A percentile compares a stretch with the other conserved stretches of the same genome.
Evolutionary conservation across 2,329 filamentous ascomycete species (phyloP).

Genomic region (Diaporthe sp.): DNA sequence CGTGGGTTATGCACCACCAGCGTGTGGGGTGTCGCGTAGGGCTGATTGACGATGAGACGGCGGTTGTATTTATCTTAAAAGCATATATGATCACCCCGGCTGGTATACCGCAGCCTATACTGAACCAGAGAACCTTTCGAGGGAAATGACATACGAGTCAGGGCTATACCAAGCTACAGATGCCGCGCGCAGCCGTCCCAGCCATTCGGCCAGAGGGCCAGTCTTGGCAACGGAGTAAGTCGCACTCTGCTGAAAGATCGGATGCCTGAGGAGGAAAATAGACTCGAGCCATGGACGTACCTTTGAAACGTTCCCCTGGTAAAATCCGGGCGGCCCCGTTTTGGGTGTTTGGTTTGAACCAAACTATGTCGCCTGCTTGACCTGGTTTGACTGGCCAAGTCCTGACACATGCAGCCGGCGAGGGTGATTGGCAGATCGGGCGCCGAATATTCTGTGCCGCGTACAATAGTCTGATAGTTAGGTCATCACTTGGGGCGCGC

Average conservation of each 20-base stretch:
- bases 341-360: conserved; percentile 4
- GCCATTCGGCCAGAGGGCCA: not conserved
- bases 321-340: not conserved
- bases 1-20: not conserved
- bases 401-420: not conserved
- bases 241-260: not conserved
- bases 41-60: conserved; percentile 6
- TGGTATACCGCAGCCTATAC: too few species aligned
- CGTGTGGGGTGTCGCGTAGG: not conserved
- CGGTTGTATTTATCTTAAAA: not conserved
- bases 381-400: not conserved
- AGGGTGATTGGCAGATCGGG: not conserved
- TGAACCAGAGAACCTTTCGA: not conserved
- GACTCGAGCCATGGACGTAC: conserved; percentile 15
- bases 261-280: not conserved
- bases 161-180: not conserved
- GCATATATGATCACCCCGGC: not conserved
- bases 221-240: conserved; percentile 5
- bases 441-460: not conserved
- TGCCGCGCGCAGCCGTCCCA: not conserved
- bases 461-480: not conserved
- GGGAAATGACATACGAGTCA: not conserved
- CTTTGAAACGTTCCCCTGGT: conserved; percentile 13
- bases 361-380: not conserved
- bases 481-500: not conserved